Evolutionary conservation across 169 alveolate species (phyloP).

Genomic region (Eimeria praecox): DNA sequence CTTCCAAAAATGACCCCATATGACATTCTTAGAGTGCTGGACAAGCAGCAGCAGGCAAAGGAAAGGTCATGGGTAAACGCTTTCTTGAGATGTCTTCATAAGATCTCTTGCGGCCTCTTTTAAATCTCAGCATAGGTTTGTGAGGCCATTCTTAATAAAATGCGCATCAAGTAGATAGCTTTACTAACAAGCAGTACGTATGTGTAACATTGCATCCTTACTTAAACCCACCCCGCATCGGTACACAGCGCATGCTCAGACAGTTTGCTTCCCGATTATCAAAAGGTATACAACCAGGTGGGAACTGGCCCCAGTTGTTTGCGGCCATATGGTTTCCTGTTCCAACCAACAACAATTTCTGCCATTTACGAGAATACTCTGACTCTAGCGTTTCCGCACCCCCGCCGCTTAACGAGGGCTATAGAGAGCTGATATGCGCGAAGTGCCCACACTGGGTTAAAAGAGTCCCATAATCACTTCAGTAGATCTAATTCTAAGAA

Average conservation of each 20-base stretch:
- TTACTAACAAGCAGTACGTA: background rate
- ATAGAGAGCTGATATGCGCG: background rate
- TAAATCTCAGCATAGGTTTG: background rate
- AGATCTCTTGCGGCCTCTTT: slow-evolving; percentile 26
- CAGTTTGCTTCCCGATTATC: background rate
- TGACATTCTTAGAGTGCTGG: slow-evolving; percentile 72
- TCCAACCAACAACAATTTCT: background rate
- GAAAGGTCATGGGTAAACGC: slow-evolving; percentile 13
- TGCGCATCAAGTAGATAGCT: background rate
- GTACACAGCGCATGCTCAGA: background rate
- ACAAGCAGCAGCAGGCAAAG: slow-evolving; percentile 27
- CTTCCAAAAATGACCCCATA: slow-evolving; percentile 79
- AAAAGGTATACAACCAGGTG: background rate
- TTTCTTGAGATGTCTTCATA: background rate
- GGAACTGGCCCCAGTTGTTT: background rate
- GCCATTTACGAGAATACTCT: background rate
- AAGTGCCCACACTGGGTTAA: background rate
- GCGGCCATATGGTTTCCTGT: background rate
- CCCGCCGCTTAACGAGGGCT: background rate
- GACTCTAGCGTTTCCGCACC: background rate
- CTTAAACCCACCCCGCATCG: background rate
- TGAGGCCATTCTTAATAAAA: background rate
- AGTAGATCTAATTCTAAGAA: background rate
- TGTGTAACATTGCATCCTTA: background rate
- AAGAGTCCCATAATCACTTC: background rate